A percentile compares a stretch with the other conserved stretches of the same genome.
Evolutionary conservation across 768 basidiomycete species (phyloP).

Genomic region (Boletus vermiculosoides): DNA sequence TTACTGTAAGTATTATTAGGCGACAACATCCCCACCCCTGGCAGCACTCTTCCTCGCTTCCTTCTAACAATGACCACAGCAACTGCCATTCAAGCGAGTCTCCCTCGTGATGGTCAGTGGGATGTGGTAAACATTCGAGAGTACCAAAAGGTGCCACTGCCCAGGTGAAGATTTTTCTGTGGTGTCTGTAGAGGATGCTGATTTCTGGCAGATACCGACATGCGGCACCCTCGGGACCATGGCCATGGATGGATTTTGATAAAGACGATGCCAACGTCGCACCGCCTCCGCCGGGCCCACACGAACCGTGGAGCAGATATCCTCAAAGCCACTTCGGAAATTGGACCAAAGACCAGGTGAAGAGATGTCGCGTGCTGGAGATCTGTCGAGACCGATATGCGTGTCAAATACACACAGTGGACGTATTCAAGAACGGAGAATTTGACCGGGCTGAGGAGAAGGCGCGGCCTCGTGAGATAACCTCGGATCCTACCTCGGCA

Average conservation of each 20-base stretch:
- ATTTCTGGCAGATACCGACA: conserved; percentile 36
- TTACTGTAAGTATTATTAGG: no score
- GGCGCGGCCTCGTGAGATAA: conserved; percentile 10
- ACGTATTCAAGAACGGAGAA: conserved; percentile 13
- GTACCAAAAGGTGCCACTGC: conserved; percentile 20
- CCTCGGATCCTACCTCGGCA: conserved; percentile 8
- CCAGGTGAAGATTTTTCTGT: conserved; percentile 18
- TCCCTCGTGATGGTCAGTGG: not conserved
- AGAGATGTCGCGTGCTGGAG: conserved; percentile 33
- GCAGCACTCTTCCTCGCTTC: not conserved
- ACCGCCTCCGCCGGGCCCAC: not conserved
- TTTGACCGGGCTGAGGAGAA: conserved; percentile 16
- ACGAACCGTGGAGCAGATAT: conserved; percentile 37
- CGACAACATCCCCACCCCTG: conserved; percentile 5
- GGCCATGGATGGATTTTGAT: conserved; percentile 43
- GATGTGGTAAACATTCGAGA: conserved; percentile 16
- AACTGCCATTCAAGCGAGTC: conserved; percentile 1
- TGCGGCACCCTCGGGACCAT: conserved; percentile 39
- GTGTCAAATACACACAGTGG: conserved; percentile 24
- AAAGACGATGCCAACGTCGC: conserved; percentile 19
- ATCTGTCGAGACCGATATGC: conserved; percentile 13
- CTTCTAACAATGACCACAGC: conserved; percentile 14
- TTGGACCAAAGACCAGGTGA: conserved; percentile 49
- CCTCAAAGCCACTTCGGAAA: conserved; percentile 55
- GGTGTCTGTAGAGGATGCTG: not conserved